Evolutionary conservation across 257 asterid species (phyloP).

Genomic region (Schizonepeta tenuifolia): DNA sequence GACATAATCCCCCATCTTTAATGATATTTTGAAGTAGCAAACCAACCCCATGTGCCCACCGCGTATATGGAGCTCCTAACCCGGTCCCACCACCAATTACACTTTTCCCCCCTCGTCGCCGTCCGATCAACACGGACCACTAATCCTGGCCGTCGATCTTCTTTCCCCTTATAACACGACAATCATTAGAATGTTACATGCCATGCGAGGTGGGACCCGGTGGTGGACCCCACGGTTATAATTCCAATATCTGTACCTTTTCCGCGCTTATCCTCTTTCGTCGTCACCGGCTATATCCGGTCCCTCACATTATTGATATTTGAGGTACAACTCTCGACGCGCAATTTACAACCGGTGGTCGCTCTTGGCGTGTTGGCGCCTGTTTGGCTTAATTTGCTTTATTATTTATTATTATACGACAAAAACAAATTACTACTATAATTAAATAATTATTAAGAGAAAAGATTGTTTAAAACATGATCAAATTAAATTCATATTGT

Average conservation of each 20-base stretch:
- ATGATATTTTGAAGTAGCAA: constrained; percentile 19
- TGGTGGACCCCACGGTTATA: constrained; percentile 1
- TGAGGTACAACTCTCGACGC: background rate
- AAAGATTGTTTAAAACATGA: background rate
- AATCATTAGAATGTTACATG: constrained; percentile 37
- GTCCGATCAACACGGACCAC: constrained; percentile 20
- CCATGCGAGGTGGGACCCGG: constrained; percentile 38
- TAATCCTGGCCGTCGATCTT: constrained; percentile 15
- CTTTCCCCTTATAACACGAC: background rate
- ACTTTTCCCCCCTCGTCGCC: constrained; percentile 4
- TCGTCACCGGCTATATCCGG: constrained; percentile 35
- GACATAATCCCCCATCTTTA: constrained; percentile 33
- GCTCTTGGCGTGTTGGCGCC: constrained; percentile 25
- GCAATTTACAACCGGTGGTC: constrained; percentile 20
- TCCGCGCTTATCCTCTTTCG: constrained; percentile 28
- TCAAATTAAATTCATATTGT: no score
- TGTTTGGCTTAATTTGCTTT: constrained; percentile 22
- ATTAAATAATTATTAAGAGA: background rate
- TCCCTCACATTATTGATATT: constrained; percentile 5
- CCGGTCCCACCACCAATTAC: constrained; percentile 36
- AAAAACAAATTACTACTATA: background rate
- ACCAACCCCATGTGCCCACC: constrained; percentile 39
- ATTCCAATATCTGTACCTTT: constrained; percentile 19
- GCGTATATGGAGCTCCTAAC: constrained; percentile 35
- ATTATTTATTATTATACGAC: no score